phyloP scores from a whole-genome alignment of 495 filamentous ascomycete species.

The Aspergillus saccharolyticus region DNA sequence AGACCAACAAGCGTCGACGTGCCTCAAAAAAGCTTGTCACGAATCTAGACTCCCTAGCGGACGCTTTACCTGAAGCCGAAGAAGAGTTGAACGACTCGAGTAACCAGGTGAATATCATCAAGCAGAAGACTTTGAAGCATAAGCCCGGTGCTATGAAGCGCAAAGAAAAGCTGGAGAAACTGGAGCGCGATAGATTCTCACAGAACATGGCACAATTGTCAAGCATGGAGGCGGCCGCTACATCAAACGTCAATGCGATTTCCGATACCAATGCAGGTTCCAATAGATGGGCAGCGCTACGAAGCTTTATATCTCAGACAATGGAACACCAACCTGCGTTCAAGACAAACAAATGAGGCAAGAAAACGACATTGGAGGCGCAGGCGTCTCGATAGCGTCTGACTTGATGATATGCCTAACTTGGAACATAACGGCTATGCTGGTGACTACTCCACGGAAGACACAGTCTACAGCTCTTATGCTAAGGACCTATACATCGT shows the following conservation, averaged over 20 bases:
- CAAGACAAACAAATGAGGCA: constrained; percentile 31
- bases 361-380: not conserved
- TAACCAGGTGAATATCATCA: constrained; percentile 48
- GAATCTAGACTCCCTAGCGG: constrained; percentile 70
- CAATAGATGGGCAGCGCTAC: constrained; percentile 62
- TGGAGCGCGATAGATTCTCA: constrained; percentile 77
- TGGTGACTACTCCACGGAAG: no score
- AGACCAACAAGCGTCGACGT: constrained; percentile 55
- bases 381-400: not conserved
- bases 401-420: not conserved
- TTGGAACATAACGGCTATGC: not conserved
- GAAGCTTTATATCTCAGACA: constrained; percentile 64
- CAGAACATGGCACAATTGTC: constrained; percentile 67
- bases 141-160: constrained; percentile 76
- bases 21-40: constrained; percentile 70
- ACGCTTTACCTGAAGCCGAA: constrained; percentile 64
- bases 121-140: constrained; percentile 64
- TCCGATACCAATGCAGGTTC: constrained; percentile 37
- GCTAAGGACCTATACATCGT: no score
- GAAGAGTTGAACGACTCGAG: constrained; percentile 26
- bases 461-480: no score
- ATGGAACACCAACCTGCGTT: constrained; percentile 72
- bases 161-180: constrained; percentile 69
- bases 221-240: constrained; percentile 22
- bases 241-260: constrained; percentile 13